A percentile compares a stretch with the other conserved stretches of the same genome.
These are phyloP conservation scores for Chaetomium sp. DNA, from an alignment of 2,329 filamentous ascomycete genomes.

Conservation along the genomic window DNA sequence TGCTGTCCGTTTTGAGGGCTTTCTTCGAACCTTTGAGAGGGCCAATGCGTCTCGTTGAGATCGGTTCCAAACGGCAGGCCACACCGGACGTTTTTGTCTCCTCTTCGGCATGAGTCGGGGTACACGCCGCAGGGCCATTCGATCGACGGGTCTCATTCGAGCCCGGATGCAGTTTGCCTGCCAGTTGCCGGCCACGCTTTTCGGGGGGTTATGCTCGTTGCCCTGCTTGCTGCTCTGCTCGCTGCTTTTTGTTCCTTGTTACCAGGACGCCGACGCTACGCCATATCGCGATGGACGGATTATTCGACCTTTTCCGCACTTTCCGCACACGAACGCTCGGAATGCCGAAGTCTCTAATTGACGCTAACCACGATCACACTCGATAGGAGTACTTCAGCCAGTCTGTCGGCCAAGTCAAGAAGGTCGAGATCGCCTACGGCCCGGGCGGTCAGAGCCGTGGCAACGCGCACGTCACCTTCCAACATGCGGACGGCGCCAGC, in stretches of 20 bases:
- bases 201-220: slow-evolving; percentile 28
- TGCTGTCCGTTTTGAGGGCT: not conserved
- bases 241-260: slow-evolving; percentile 23
- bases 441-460: slow-evolving; percentile 87
- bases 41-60: too few relatives aligned
- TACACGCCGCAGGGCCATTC: slow-evolving; percentile 3
- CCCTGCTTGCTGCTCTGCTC: slow-evolving; percentile 33
- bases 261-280: slow-evolving; percentile 6
- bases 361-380: slow-evolving; percentile 62
- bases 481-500: slow-evolving; percentile 70
- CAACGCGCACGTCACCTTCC: slow-evolving; percentile 83
- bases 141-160: slow-evolving; percentile 16
- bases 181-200: slow-evolving; percentile 21
- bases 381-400: slow-evolving; percentile 92
- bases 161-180: slow-evolving; percentile 18
- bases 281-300: slow-evolving; percentile 13
- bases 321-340: slow-evolving; percentile 20
- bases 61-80: too few relatives aligned
- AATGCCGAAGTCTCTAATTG: slow-evolving; percentile 37
- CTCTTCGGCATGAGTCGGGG: too few relatives aligned
- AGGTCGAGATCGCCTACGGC: slow-evolving; percentile 85
- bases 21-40: not conserved
- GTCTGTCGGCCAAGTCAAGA: slow-evolving; percentile 84
- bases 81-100: too few relatives aligned
- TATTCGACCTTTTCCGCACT: slow-evolving; percentile 14